Percentiles rank a stretch among this genome's conserved stretches.
Conservation (phyloP, 2,329 filamentous ascomycete species). For the Ceratocystis colombiana region DNA sequence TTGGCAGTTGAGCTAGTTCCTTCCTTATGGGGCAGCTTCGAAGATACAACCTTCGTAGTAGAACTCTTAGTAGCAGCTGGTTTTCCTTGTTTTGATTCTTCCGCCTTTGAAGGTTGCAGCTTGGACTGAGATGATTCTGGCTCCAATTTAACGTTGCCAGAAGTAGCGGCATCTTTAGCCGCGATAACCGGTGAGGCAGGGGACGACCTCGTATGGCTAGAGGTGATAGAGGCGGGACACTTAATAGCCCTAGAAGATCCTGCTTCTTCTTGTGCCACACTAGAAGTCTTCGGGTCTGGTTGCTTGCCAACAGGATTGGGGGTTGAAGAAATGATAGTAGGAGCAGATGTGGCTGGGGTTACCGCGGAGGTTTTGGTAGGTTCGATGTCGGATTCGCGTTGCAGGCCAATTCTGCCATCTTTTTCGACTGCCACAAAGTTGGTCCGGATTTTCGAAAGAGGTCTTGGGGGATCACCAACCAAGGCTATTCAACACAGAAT, state of each 20-base stretch:
- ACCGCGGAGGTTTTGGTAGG: conserved; percentile 29
- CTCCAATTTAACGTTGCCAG: background rate
- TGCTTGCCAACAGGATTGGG: background rate
- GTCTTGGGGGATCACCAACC: conserved; percentile 44
- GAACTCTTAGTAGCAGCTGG: background rate
- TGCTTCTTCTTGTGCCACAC: background rate
- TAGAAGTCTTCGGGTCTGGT: background rate
- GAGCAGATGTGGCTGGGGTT: conserved; percentile 25
- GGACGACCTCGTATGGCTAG: background rate
- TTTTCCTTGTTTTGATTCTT: background rate
- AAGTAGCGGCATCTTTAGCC: background rate
- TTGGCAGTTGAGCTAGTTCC: background rate
- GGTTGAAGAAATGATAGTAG: background rate
- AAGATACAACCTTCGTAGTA: background rate
- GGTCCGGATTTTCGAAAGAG: conserved; percentile 63
- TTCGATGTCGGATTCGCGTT: conserved; percentile 37
- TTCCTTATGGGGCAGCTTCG: background rate
- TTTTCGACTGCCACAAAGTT: conserved; percentile 66
- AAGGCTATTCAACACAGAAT: conserved; percentile 1
- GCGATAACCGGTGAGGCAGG: background rate
- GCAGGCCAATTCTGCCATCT: conserved; percentile 47
- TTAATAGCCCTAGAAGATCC: background rate
- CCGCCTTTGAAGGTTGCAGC: background rate
- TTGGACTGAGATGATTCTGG: background rate
- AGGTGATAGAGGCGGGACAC: background rate